These are phyloP conservation scores for Cubamyces lactineus DNA, from an alignment of 768 basidiomycete genomes.

Conservation along the genomic window DNA sequence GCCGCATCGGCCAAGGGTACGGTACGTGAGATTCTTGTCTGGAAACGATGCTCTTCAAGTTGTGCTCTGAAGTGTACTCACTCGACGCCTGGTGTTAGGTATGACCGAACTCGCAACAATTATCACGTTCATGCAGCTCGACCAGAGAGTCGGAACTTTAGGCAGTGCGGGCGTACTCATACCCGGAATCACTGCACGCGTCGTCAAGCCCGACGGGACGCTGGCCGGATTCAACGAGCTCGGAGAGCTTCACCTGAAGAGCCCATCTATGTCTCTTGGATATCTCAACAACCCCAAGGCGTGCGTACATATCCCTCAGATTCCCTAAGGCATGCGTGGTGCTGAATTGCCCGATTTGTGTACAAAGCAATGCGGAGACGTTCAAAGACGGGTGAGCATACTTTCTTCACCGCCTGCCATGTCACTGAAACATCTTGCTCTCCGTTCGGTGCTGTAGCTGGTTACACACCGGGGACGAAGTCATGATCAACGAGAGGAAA, in stretches of 20 bases:
- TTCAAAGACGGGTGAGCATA: slow-evolving; percentile 60
- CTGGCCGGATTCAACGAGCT: slow-evolving; percentile 56
- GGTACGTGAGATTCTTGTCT: slow-evolving; percentile 38
- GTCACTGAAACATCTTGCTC: too few species aligned
- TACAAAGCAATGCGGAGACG: slow-evolving; percentile 60
- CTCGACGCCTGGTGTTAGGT: too few species aligned
- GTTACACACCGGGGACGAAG: slow-evolving; percentile 74
- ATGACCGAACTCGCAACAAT: slow-evolving; percentile 68
- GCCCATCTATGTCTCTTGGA: slow-evolving; percentile 43
- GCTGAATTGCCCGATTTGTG: background rate
- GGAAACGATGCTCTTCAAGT: background rate
- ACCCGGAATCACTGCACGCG: slow-evolving; percentile 56
- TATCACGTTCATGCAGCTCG: slow-evolving; percentile 51
- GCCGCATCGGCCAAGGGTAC: slow-evolving; percentile 58
- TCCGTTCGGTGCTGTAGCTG: slow-evolving; percentile 46
- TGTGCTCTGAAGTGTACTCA: too few species aligned
- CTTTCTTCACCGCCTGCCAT: too few species aligned
- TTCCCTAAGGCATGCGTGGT: too few species aligned
- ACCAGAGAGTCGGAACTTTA: slow-evolving; percentile 50
- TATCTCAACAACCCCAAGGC: slow-evolving; percentile 62
- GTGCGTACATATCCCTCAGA: slow-evolving; percentile 36
- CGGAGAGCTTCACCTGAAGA: slow-evolving; percentile 59
- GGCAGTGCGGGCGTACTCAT: slow-evolving; percentile 54
- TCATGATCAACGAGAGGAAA: slow-evolving; percentile 57
- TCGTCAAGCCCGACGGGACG: slow-evolving; percentile 61